Percentiles rank a stretch among this genome's conserved stretches.
Conservation (phyloP, 176 grass and related monocot species). For the Pharus latifolius region DNA sequence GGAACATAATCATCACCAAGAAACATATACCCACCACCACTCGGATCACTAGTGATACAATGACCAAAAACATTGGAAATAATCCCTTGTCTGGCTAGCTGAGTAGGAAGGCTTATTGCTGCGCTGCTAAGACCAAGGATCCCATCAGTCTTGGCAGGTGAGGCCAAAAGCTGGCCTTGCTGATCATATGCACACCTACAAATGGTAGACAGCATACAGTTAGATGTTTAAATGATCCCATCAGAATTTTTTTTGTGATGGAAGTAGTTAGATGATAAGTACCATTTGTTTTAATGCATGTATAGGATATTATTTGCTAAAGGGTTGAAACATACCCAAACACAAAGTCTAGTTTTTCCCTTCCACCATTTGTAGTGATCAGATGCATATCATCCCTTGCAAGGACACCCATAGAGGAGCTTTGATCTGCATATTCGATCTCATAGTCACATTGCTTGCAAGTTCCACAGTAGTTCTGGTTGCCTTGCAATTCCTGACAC, state of each 20-base stretch:
- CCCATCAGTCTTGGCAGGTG: conserved; percentile 94
- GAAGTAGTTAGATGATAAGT: no score
- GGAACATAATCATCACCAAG: conserved; percentile 91
- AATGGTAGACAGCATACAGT: conserved; percentile 7
- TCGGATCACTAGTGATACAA: conserved; percentile 69
- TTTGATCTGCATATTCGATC: conserved; percentile 93
- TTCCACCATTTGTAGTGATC: conserved; percentile 48
- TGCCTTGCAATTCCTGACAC: conserved; percentile 79
- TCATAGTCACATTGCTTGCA: conserved; percentile 96
- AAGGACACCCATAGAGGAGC: conserved; percentile 92
- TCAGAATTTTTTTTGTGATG: no score
- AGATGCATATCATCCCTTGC: conserved; percentile 85
- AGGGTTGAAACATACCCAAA: conserved; percentile 60
- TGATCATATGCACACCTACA: conserved; percentile 97
- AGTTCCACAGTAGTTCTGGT: conserved; percentile 73
- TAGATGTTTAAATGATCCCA: no score
- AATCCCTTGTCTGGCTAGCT: conserved; percentile 73
- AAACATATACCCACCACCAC: conserved; percentile 89
- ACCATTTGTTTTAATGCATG: conserved; percentile 5
- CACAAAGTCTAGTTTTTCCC: conserved; percentile 71
- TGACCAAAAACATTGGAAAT: conserved; percentile 88
- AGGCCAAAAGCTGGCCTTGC: conserved; percentile 84
- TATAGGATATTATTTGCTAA: background rate
- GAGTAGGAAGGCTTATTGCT: conserved; percentile 72
- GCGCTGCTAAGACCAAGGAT: conserved; percentile 90